Percentiles rank a stretch among this genome's conserved stretches.
Evolutionary conservation across 2,329 filamentous ascomycete genomes (phyloP).

Genomic region (Coniochaeta sp.): DNA sequence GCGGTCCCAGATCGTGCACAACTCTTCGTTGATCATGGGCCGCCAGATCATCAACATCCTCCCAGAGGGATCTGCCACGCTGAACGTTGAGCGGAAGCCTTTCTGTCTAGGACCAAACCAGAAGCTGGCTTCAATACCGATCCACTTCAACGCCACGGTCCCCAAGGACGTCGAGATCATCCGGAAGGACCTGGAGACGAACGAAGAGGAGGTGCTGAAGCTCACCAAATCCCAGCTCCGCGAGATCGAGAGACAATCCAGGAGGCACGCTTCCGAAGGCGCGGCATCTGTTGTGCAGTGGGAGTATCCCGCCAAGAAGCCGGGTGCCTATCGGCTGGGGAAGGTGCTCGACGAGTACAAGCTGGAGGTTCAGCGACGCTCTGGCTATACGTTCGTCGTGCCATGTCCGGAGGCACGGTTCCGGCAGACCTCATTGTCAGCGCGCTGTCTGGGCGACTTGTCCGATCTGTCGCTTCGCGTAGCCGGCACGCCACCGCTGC

Average conservation of each 20-base stretch:
- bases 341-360: constrained; percentile 91
- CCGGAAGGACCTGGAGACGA: constrained; percentile 76
- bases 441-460: constrained; percentile 79
- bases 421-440: constrained; percentile 49
- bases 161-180: constrained; percentile 85
- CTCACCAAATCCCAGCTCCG: constrained; percentile 68
- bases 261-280: constrained; percentile 59
- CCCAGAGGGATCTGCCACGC: constrained; percentile 83
- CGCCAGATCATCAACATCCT: constrained; percentile 97
- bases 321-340: constrained; percentile 77
- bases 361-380: constrained; percentile 74
- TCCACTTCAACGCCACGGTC: constrained; percentile 88
- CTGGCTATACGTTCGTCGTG: constrained; percentile 75
- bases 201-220: constrained; percentile 70
- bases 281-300: constrained; percentile 56
- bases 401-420: constrained; percentile 76
- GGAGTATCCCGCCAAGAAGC: constrained; percentile 70
- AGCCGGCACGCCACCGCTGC: constrained; percentile 80
- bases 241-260: constrained; percentile 60
- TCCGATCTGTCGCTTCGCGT: constrained; percentile 81
- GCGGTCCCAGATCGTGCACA: constrained; percentile 78
- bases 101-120: constrained; percentile 70
- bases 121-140: constrained; percentile 61
- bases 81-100: constrained; percentile 74
- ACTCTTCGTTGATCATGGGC: constrained; percentile 87